These are phyloP conservation scores for Phoma sp. DNA, from an alignment of 2,329 filamentous ascomycete genomes.

Conservation along the genomic window DNA sequence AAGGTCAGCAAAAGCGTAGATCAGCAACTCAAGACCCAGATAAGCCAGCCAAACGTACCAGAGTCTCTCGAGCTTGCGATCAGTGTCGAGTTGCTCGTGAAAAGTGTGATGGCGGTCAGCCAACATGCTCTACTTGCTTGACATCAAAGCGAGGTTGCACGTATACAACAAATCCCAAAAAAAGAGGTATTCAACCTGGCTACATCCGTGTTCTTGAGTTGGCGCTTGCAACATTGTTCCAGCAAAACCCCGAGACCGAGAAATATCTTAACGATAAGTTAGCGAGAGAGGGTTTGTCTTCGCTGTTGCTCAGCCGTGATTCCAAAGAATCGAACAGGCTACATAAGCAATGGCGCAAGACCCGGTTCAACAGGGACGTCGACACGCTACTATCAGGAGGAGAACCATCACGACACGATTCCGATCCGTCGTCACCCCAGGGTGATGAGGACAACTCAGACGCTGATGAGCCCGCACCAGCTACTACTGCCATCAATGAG, in stretches of 20 bases:
- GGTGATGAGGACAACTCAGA: constrained; percentile 42
- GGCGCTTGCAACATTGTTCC: constrained; percentile 71
- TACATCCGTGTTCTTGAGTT: constrained; percentile 78
- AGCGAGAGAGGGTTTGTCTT: constrained; percentile 56
- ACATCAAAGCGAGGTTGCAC: constrained; percentile 70
- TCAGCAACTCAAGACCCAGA: constrained; percentile 26
- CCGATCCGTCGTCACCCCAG: constrained; percentile 25
- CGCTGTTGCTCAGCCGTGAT: constrained; percentile 62
- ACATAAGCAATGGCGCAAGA: constrained; percentile 69
- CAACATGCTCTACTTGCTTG: constrained; percentile 71
- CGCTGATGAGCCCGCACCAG: constrained; percentile 19
- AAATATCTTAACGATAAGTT: constrained; percentile 64
- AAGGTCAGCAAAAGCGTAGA: constrained; percentile 37
- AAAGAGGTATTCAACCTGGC: constrained; percentile 80
- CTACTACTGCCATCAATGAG: constrained; percentile 10
- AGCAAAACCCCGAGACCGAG: constrained; percentile 67
- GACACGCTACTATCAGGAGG: constrained; percentile 66
- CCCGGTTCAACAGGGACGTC: constrained; percentile 68
- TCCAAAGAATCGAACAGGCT: constrained; percentile 62
- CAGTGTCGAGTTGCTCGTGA: constrained; percentile 72
- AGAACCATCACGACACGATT: constrained; percentile 34
- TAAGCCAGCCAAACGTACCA: constrained; percentile 60
- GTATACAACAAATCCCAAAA: constrained; percentile 76
- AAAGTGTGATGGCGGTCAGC: constrained; percentile 75
- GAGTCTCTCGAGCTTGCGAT: constrained; percentile 74